A percentile compares a stretch with the other conserved stretches of the same genome.
phyloP scores from a whole-genome alignment of 257 asterid species.

The Solanum dulcamara region DNA sequence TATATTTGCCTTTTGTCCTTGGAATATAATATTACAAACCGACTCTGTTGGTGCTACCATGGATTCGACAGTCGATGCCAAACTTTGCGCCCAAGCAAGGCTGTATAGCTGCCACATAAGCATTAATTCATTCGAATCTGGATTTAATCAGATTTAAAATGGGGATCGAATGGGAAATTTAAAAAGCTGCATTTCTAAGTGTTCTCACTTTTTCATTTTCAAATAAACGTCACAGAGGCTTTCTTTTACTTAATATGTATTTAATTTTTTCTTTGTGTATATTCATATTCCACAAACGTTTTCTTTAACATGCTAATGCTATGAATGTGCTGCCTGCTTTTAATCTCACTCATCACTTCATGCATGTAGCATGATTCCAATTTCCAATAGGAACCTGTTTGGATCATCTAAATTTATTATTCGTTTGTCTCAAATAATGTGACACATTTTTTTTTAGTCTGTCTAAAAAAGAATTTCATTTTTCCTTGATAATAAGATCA shows the following conservation, averaged over 20 bases:
- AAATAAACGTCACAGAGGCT: neutral
- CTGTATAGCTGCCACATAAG: neutral
- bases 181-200: neutral
- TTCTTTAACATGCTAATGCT: too few species aligned
- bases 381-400: neutral
- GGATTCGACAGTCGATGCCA: neutral
- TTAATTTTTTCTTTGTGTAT: neutral
- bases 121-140: neutral
- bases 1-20: neutral
- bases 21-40: neutral
- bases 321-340: neutral
- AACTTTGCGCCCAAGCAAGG: neutral
- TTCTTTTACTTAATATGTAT: too few species aligned
- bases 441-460: accelerated
- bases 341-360: neutral
- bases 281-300: too few species aligned
- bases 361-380: neutral
- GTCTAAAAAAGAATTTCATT: too few species aligned
- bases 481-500: neutral
- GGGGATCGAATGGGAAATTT: neutral
- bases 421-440: accelerated
- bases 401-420: neutral
- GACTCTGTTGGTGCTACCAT: neutral
- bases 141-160: neutral
- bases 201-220: neutral